Evolutionary conservation across 805 yeast species (phyloP), one percentile per base, ranked within the genome.

Genomic region (Lachancea waltii): DNA sequence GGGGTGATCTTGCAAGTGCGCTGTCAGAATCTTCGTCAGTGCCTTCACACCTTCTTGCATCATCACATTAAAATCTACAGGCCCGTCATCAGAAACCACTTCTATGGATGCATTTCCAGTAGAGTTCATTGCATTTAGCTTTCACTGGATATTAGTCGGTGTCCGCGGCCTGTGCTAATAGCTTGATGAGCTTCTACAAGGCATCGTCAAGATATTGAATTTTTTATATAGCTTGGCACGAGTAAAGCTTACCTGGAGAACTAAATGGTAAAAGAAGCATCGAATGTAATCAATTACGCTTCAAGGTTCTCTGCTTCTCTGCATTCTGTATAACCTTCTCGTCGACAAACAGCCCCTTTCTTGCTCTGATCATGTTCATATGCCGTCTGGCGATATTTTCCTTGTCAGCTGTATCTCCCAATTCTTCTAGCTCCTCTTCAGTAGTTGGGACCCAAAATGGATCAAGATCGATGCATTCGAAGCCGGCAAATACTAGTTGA

Each of bases 371-470:
- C 14, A 65, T 65, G 47, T 85, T 86, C 81, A 92, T 83, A 57
- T 90, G 89, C 54, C 71, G 72, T 57, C 94, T 74, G 0, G 97
- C 97, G 46, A 89, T 68, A 54, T 92, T 92, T 53, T 86, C 97
- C 51, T 84, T 74, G 50, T 92, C 98, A 1, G 96, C 95, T 48
- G 75, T 74, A 46, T 85, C 95, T 19, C 99, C 99, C 31, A 85
- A 67, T 42, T 86, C 94, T 58, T 92, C 97, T 32, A 92, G 63
- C 59, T 92, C 98, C 58, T 87, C 97, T 51, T 85, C 97, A 0
- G 98, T 92, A 3, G 92, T 85, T 10, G 99, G 99, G 11, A 92
- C 95, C 99, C 99, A 92, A 69, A 84, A 92, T 31, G 99, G 99
- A 67, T 92, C 97, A 48, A 82, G 75, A 47, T 87, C 95, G 36